Conservation (phyloP, 106 monocot species). For the Acorus calamus region DNA sequence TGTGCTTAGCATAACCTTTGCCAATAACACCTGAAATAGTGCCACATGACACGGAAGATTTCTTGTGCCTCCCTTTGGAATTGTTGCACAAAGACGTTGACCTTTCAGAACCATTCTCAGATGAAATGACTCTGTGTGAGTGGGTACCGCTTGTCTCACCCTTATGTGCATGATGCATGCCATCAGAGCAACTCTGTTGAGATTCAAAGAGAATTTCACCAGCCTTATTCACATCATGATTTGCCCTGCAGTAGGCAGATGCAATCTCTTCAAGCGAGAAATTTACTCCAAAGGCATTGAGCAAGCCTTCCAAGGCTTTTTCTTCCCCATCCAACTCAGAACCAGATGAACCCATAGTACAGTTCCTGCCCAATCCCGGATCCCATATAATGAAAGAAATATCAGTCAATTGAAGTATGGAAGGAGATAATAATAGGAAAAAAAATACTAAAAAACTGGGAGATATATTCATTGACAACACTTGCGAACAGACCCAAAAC, state of each 20-base stretch:
- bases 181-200: constrained; percentile 18
- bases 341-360: neutral
- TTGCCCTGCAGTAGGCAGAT: constrained; percentile 49
- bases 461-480: too few relatives aligned
- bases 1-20: constrained; percentile 21
- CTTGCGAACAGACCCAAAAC: too few relatives aligned
- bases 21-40: constrained; percentile 54
- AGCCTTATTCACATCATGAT: constrained; percentile 38
- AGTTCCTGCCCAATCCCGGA: too few relatives aligned
- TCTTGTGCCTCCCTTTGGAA: constrained; percentile 29
- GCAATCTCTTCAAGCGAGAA: constrained; percentile 77
- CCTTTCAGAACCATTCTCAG: neutral
- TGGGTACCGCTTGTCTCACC: constrained; percentile 1
- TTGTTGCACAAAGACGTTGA: constrained; percentile 4
- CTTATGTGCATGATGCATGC: constrained; percentile 8
- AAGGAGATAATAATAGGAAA: too few relatives aligned
- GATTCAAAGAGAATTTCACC: constrained; percentile 47
- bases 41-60: constrained; percentile 41
- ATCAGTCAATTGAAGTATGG: too few relatives aligned
- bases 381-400: too few relatives aligned
- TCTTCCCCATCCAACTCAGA: constrained; percentile 31
- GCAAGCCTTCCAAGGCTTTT: constrained; percentile 26
- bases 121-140: constrained; percentile 7
- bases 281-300: constrained; percentile 46
- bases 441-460: too few relatives aligned